Percentiles rank a stretch among this genome's conserved stretches.
These are phyloP conservation scores for Daucus carota DNA, from an alignment of 129 eudicot species.

Conservation along the genomic window DNA sequence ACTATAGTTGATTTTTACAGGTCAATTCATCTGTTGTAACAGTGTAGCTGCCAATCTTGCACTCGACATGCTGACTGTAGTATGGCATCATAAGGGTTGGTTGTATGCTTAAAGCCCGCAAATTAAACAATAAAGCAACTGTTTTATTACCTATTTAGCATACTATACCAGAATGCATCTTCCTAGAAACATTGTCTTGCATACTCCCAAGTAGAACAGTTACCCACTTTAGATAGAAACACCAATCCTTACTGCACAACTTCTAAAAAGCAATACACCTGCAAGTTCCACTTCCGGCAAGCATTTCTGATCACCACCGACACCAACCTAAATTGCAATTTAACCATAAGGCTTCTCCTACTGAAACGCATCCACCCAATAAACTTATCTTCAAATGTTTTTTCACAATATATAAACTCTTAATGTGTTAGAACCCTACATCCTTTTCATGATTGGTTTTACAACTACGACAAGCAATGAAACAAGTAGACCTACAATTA, in stretches of 20 bases:
- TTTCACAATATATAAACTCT: not conserved
- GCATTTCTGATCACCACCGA: not conserved
- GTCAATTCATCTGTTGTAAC: constrained; percentile 10
- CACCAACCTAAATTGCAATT: not conserved
- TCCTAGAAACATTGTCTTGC: not conserved
- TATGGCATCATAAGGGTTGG: too few species aligned
- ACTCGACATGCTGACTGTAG: too few species aligned
- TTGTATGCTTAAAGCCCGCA: too few species aligned
- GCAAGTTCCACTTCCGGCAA: not conserved
- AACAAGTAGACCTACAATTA: not conserved
- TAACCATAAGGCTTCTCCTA: not conserved
- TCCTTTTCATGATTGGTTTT: not conserved
- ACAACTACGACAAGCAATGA: not conserved
- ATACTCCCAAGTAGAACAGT: not conserved
- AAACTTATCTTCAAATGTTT: not conserved
- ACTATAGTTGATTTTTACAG: constrained; percentile 18
- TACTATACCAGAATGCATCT: not conserved
- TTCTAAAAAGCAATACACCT: not conserved
- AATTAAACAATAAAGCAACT: too few species aligned
- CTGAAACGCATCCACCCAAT: not conserved
- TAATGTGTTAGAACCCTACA: not conserved
- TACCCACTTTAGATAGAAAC: not conserved
- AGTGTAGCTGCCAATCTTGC: not conserved
- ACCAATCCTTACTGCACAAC: not conserved
- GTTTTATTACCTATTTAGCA: too few species aligned